Conservation (phyloP, 2,329 filamentous ascomycete genomes). For the Ascochyta rabiei region DNA sequence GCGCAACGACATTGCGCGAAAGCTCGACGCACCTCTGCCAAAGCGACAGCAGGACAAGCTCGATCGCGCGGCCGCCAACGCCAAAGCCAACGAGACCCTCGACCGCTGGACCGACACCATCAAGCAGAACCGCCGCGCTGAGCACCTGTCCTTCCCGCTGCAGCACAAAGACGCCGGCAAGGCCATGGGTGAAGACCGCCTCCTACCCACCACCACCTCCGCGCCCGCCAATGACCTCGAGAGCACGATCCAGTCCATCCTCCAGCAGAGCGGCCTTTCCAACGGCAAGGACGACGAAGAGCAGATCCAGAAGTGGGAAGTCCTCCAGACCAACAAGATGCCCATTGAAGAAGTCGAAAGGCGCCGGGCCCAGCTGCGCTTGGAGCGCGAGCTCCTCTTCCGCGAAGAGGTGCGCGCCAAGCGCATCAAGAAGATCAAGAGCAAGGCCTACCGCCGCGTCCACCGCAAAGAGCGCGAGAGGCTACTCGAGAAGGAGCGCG, state of each 20-base stretch:
- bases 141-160: conserved; percentile 87
- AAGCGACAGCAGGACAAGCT: conserved; percentile 86
- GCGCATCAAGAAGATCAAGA: conserved; percentile 99
- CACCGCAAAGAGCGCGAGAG: conserved; percentile 79
- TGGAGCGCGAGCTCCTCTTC: conserved; percentile 82
- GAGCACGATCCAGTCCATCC: conserved; percentile 82
- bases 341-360: conserved; percentile 75
- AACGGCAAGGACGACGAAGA: conserved; percentile 66
- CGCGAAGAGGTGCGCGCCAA: conserved; percentile 87
- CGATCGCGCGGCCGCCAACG: conserved; percentile 80
- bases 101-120: conserved; percentile 94
- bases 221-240: conserved; percentile 82
- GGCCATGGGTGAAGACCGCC: conserved; percentile 65
- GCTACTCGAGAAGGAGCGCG: conserved; percentile 62
- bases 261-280: conserved; percentile 83
- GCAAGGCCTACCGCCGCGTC: conserved; percentile 89
- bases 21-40: conserved; percentile 80
- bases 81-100: conserved; percentile 89
- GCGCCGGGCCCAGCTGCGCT: conserved; percentile 74
- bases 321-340: conserved; percentile 72
- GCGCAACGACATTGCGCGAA: conserved; percentile 64
- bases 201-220: conserved; percentile 63
- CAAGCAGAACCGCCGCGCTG: conserved; percentile 88
- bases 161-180: conserved; percentile 71
- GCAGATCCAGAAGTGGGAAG: conserved; percentile 71